These are phyloP conservation scores for Aspergillus sclerotioniger DNA, from an alignment of 495 filamentous ascomycete species.

Conservation along the genomic window DNA sequence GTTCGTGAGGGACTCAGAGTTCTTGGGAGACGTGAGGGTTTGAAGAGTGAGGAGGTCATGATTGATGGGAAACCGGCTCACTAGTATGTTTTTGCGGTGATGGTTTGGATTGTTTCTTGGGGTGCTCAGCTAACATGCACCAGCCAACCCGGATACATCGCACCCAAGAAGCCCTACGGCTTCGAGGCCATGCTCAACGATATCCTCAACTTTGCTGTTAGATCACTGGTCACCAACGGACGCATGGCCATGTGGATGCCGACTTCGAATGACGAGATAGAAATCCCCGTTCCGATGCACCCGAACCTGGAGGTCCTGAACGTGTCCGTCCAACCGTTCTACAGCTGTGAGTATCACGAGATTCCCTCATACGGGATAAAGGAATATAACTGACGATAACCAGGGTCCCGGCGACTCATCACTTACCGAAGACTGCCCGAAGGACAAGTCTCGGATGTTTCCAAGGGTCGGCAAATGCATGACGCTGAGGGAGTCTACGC, in stretches of 20 bases:
- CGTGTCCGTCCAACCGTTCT: conserved; percentile 82
- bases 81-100: conserved; percentile 47
- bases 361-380: neutral
- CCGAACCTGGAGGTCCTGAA: conserved; percentile 71
- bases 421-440: conserved; percentile 76
- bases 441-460: conserved; percentile 49
- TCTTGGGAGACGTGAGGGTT: conserved; percentile 71
- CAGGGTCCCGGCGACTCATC: conserved; percentile 82
- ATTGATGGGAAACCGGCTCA: conserved; percentile 70
- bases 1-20: conserved; percentile 90
- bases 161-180: conserved; percentile 87
- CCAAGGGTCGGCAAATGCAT: conserved; percentile 34
- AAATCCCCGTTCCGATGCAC: conserved; percentile 75
- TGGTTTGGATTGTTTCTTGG: neutral
- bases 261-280: conserved; percentile 74
- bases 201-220: conserved; percentile 76
- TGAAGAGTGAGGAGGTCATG: conserved; percentile 56
- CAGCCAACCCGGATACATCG: conserved; percentile 74
- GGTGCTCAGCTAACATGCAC: conserved; percentile 13
- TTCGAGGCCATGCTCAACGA: conserved; percentile 87
- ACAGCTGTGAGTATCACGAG: conserved; percentile 64
- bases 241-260: conserved; percentile 97
- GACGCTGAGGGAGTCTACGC: conserved; percentile 51
- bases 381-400: neutral
- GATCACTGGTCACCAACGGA: conserved; percentile 77